These are phyloP conservation scores for Hydnomerulius pinastri DNA, from an alignment of 768 basidiomycete genomes.

Conservation along the genomic window DNA sequence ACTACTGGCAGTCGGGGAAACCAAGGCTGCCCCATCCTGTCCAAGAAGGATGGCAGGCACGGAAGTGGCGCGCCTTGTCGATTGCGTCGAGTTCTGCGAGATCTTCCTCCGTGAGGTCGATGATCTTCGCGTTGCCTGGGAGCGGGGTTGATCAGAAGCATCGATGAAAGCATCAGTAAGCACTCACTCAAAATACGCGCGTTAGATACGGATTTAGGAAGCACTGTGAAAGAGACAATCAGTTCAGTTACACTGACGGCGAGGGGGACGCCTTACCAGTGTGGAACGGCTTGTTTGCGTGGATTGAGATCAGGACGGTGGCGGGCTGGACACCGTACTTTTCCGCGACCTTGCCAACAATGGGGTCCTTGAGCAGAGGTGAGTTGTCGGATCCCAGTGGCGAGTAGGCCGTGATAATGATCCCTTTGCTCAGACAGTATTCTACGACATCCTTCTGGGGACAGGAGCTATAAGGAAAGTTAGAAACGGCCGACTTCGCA, in stretches of 20 bases:
- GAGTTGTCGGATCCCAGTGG: constrained; percentile 71
- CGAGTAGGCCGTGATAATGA: constrained; percentile 73
- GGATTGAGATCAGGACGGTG: constrained; percentile 67
- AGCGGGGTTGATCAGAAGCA: background rate
- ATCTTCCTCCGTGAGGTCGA: constrained; percentile 63
- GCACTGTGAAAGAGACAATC: constrained; percentile 37
- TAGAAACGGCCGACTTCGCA: background rate
- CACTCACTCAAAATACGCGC: constrained; percentile 54
- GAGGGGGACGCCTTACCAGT: constrained; percentile 37
- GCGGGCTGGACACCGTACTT: constrained; percentile 59
- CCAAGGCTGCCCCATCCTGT: constrained; percentile 61
- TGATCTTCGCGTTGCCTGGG: constrained; percentile 54
- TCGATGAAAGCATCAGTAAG: background rate
- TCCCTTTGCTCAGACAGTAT: constrained; percentile 60
- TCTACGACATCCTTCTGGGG: constrained; percentile 64
- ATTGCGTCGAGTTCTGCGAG: constrained; percentile 55
- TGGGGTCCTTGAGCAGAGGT: constrained; percentile 59
- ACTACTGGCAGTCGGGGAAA: constrained; percentile 50
- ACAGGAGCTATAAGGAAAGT: constrained; percentile 47
- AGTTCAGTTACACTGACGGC: background rate
- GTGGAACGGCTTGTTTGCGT: constrained; percentile 63
- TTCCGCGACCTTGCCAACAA: constrained; percentile 59
- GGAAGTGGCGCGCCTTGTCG: constrained; percentile 59
- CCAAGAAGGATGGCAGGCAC: constrained; percentile 63
- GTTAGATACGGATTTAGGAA: constrained; percentile 75